These are phyloP conservation scores for Populus hybrid DNA, from an alignment of 441 rosid species.

Conservation along the genomic window DNA sequence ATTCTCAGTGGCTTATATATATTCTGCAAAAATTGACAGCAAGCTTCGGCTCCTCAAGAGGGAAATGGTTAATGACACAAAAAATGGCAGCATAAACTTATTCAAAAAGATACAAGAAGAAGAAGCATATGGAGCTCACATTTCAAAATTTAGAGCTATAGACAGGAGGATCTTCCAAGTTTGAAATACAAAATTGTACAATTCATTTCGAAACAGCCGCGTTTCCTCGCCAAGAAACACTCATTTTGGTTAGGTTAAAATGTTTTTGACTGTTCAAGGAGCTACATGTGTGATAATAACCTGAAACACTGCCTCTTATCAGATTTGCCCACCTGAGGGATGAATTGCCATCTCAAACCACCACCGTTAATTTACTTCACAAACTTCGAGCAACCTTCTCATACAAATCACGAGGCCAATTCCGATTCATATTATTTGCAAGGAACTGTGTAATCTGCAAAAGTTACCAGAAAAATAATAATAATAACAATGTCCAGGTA, in stretches of 20 bases:
- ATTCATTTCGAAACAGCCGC: not conserved
- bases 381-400: constrained; percentile 80
- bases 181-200: not conserved
- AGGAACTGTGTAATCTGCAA: constrained; percentile 87
- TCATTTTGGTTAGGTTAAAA: not conserved
- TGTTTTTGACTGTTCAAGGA: not conserved
- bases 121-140: not conserved
- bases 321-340: not conserved
- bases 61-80: not conserved
- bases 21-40: no score
- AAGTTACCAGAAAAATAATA: not conserved
- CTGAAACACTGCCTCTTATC: not conserved
- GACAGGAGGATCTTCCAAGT: not conserved
- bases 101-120: not conserved
- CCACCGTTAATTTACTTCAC: constrained; percentile 34
- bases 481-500: not conserved
- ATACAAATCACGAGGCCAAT: constrained; percentile 92
- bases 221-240: not conserved
- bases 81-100: not conserved
- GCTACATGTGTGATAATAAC: constrained; percentile 3
- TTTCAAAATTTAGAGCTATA: not conserved
- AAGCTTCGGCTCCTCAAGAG: no score
- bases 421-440: constrained; percentile 75
- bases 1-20: no score
- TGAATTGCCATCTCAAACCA: not conserved